Base-by-base conservation (phyloP, 2,329 filamentous ascomycete genomes). In the Trichophyton verrucosum region DNA sequence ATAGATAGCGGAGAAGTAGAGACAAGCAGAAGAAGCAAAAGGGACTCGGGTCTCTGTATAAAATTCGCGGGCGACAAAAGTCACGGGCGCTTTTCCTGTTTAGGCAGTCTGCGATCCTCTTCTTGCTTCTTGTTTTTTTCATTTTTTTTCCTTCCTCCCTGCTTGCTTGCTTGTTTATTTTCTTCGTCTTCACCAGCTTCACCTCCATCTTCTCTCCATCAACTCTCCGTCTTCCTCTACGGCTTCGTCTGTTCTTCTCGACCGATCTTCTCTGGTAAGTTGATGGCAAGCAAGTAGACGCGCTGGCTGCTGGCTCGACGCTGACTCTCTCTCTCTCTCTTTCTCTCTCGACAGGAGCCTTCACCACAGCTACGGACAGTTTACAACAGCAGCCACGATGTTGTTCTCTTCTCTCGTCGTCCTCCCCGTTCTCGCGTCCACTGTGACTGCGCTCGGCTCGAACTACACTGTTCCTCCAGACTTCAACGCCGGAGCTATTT, bases 341-440 rank as follows among this genome's bases (percentile, higher is more conserved):
- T 5, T 30, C 27, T 8, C 27, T 30, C n/a, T 17, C 40, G n/a
- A 44, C 15, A 44, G 40, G 15, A 44, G n/a, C 33, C 33, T 9
- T 38, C 33, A 38, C 33, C 9, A 24, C 46, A 51, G 46, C 46
- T 40, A 57, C 53, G n/a, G 53, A 11, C 33, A 38, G 33, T n/a
- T 57, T 13, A 13, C 13, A 58, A 49, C 30, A 57, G n/a, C 42
- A 24, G 30, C 49, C 27, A 20, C 58, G 63, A 68, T 71, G 73
- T 76, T 75, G 73, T 74, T 77, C 44, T 72, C 75, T 62, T 67
- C 78, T 66, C 64, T 79, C 68, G 72, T 77, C 68, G 75, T 75
- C 57, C 67, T 77, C 66, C 74, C 80, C 64, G 70, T 80, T 64
- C 71, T 76, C 66, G 72, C 75, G 68, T 67, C 77, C 33, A 74